Percentiles rank a stretch among this genome's conserved stretches.
Evolutionary conservation across 1,284 basidiomycete species (phyloP).

Genomic region (Mrakiaceae sp.): DNA sequence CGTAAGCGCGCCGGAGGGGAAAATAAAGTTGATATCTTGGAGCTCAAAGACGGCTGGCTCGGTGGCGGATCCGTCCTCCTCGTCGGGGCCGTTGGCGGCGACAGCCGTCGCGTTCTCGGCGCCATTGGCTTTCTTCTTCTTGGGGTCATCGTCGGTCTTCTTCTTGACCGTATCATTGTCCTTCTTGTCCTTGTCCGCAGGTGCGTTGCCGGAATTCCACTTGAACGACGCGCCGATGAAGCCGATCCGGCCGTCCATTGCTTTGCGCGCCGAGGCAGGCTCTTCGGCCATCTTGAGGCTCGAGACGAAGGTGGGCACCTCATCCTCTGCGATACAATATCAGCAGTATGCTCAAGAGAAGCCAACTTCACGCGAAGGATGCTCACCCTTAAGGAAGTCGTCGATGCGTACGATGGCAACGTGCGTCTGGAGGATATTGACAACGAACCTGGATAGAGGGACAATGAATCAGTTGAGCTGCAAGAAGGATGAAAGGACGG

Average conservation of each 20-base stretch:
- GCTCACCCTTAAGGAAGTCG: constrained; percentile 26
- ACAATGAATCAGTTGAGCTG: neutral
- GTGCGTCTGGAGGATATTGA: constrained; percentile 43
- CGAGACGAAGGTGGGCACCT: constrained; percentile 55
- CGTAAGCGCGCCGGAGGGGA: constrained; percentile 51
- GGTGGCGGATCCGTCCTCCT: neutral
- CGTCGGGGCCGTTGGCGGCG: neutral
- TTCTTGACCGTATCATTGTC: too few species aligned
- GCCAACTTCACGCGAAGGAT: too few species aligned
- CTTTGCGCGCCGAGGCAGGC: neutral
- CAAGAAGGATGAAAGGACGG: neutral
- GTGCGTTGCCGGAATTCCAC: constrained; percentile 45
- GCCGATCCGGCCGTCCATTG: constrained; percentile 42
- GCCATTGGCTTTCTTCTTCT: too few species aligned
- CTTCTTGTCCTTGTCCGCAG: constrained; percentile 7
- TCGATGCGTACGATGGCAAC: constrained; percentile 71
- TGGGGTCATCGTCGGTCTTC: too few species aligned
- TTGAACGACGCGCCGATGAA: constrained; percentile 54
- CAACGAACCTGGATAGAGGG: constrained; percentile 39
- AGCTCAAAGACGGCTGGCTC: constrained; percentile 51
- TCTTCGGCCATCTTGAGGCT: constrained; percentile 41
- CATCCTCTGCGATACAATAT: constrained; percentile 2
- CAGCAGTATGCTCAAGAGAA: too few species aligned
- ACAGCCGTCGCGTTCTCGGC: too few species aligned
- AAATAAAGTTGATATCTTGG: constrained; percentile 61